phyloP scores from a whole-genome alignment of 352 stramenopile species.

The Pythium pectinolyticum region DNA sequence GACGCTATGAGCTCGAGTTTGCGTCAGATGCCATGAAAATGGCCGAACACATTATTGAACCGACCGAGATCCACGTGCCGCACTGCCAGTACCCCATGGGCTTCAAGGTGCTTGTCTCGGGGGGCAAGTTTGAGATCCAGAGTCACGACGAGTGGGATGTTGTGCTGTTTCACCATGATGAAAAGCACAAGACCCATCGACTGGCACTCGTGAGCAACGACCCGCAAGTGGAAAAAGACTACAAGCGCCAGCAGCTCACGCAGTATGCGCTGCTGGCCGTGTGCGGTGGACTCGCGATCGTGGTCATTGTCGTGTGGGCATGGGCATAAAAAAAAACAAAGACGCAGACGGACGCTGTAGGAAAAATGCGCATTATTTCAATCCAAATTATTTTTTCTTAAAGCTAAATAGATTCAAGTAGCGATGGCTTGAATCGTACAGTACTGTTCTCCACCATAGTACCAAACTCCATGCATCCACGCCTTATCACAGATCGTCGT shows the following conservation, averaged over 20 bases:
- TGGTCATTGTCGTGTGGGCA: conserved; percentile 3
- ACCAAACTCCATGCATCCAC: no score
- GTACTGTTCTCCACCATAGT: no score
- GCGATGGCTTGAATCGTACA: no score
- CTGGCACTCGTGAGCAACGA: conserved; percentile 23
- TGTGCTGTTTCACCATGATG: conserved; percentile 57
- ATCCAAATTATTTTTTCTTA: no score
- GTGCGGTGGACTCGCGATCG: background rate
- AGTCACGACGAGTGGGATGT: conserved; percentile 61
- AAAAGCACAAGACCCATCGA: conserved; percentile 23
- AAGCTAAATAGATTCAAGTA: no score
- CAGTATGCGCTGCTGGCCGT: conserved; percentile 11
- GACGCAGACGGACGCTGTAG: no score
- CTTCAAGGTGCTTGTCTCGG: conserved; percentile 54
- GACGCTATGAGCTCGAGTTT: conserved; percentile 66
- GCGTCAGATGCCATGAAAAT: conserved; percentile 35
- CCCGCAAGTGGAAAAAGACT: conserved; percentile 15
- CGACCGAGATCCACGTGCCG: conserved; percentile 73
- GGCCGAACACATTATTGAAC: conserved; percentile 22
- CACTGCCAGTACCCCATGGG: conserved; percentile 71
- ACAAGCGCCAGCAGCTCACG: conserved; percentile 10
- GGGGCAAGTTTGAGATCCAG: conserved; percentile 52
- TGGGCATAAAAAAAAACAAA: no score
- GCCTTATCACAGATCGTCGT: conserved; percentile 5
- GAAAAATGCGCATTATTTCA: no score